These are phyloP conservation scores for Cutaneotrichosporon dermatis DNA, from an alignment of 1,284 basidiomycete genomes.

Conservation along the genomic window DNA sequence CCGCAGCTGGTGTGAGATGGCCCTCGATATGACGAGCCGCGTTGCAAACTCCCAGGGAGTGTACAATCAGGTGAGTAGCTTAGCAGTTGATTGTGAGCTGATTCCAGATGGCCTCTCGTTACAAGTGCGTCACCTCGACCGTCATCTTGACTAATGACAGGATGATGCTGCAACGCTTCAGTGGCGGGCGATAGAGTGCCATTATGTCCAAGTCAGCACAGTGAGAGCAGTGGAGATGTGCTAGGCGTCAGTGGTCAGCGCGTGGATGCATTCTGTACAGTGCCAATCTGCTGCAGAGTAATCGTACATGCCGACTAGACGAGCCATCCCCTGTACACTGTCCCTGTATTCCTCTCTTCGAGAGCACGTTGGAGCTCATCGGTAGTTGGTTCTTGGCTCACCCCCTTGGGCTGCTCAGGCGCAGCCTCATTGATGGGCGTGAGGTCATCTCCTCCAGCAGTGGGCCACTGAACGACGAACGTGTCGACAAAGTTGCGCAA, in stretches of 20 bases:
- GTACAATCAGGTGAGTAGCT: not conserved
- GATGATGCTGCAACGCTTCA: not conserved
- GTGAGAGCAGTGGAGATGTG: too few relatives aligned
- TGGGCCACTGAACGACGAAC: constrained; percentile 83
- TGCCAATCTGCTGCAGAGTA: too few relatives aligned
- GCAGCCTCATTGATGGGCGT: not conserved
- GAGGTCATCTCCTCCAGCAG: constrained; percentile 47
- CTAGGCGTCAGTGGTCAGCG: too few relatives aligned
- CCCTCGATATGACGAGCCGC: not conserved
- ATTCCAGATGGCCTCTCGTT: constrained; percentile 6
- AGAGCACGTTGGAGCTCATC: not conserved
- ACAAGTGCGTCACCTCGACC: not conserved
- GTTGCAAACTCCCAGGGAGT: not conserved
- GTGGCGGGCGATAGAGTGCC: not conserved
- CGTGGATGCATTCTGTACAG: too few relatives aligned
- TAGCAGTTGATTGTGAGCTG: not conserved
- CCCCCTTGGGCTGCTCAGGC: not conserved
- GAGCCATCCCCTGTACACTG: constrained; percentile 20
- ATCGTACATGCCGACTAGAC: constrained; percentile 6
- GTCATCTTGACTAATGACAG: not conserved
- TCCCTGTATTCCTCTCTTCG: not conserved
- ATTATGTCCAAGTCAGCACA: too few relatives aligned
- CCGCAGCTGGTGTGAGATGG: constrained; percentile 2
- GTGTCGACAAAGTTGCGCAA: constrained; percentile 76
- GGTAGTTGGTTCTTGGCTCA: not conserved